phyloP scores from a whole-genome alignment of 345 rosid species.

The Ailanthus altissimus region DNA sequence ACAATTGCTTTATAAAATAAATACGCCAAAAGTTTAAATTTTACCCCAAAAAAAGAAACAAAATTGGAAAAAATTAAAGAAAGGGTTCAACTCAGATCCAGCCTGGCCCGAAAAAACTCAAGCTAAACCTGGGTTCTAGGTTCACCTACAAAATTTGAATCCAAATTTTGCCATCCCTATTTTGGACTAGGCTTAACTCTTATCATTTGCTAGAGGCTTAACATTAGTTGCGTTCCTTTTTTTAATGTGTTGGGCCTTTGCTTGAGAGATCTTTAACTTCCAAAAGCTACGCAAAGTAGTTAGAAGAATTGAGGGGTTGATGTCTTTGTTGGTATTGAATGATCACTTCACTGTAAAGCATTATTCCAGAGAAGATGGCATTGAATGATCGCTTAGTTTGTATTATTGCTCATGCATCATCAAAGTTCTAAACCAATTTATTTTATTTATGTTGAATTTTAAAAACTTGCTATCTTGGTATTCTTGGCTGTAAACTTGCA shows the following conservation, averaged over 20 bases:
- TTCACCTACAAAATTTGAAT: too few relatives aligned
- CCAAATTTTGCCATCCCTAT: too few relatives aligned
- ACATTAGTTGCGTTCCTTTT: not conserved
- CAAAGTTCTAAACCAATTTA: not conserved
- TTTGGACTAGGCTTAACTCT: not conserved
- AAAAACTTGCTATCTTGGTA: not conserved
- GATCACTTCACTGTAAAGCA: not conserved
- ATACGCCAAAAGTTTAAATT: too few relatives aligned
- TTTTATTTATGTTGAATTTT: not conserved
- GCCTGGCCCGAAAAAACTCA: too few relatives aligned
- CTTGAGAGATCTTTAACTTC: not conserved
- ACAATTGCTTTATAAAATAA: too few relatives aligned
- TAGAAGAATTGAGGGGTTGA: not conserved
- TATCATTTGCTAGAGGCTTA: not conserved
- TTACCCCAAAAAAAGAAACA: too few relatives aligned
- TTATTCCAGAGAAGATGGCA: not conserved
- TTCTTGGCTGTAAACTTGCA: slow-evolving; percentile 7
- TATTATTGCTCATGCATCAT: not conserved
- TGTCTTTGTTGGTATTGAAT: not conserved
- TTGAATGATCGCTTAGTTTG: not conserved
- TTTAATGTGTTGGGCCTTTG: not conserved
- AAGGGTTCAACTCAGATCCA: too few relatives aligned
- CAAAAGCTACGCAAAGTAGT: not conserved
- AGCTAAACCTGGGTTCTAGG: too few relatives aligned
- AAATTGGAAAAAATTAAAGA: too few relatives aligned